Conservation (phyloP, 108 stramenopile genomes). For the Stephanodiscus triporus region DNA sequence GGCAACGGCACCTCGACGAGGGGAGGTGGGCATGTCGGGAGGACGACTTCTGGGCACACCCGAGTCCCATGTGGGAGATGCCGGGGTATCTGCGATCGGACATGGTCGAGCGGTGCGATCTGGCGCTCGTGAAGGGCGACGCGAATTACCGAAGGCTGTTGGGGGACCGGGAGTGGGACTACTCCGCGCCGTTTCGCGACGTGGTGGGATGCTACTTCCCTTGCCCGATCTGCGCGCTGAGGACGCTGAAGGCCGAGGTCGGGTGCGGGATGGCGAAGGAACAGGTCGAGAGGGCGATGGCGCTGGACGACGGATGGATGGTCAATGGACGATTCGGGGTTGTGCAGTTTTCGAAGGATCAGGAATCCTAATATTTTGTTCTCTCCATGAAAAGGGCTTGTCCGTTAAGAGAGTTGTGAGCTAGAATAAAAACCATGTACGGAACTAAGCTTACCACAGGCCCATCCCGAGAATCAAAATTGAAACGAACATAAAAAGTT, state of each 20-base stretch:
- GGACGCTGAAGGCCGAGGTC: constrained; percentile 95
- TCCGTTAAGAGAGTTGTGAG: not conserved
- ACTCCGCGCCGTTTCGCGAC: constrained; percentile 83
- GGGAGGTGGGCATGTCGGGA: constrained; percentile 89
- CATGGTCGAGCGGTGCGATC: constrained; percentile 65
- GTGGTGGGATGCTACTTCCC: constrained; percentile 93
- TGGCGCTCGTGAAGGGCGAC: constrained; percentile 96
- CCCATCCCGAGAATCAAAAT: too few relatives aligned
- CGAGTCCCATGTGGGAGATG: constrained; percentile 94
- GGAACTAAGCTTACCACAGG: too few relatives aligned
- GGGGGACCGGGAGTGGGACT: constrained; percentile 91
- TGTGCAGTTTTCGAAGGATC: constrained; percentile 63
- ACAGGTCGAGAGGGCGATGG: constrained; percentile 69
- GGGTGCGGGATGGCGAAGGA: constrained; percentile 88
- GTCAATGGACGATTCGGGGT: constrained; percentile 91
- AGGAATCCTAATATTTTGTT: not conserved
- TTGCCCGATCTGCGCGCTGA: constrained; percentile 86
- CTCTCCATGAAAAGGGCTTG: not conserved
- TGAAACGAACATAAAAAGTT: too few relatives aligned
- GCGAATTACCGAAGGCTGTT: constrained; percentile 95
- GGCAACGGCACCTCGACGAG: constrained; percentile 69
- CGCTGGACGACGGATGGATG: constrained; percentile 80
- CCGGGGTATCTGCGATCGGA: constrained; percentile 68
- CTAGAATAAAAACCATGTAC: too few relatives aligned
- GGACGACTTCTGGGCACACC: constrained; percentile 93